These are phyloP conservation scores for Cucumis sativus DNA, from an alignment of 306 rosid genomes.

Conservation along the genomic window Cucumber_9930_V3 NC_026655.2:20958001-20958500, in stretches of 20 bases:
- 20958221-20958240: neutral
- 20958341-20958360: no score
- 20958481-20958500: neutral
- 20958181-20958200: neutral
- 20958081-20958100: conserved; percentile 19
- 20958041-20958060: conserved; percentile 63
- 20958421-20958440: neutral
- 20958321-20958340: neutral
- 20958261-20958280: neutral
- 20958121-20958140: neutral
- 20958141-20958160: neutral
- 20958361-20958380: neutral
- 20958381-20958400: neutral
- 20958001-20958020: conserved; percentile 32
- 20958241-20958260: neutral
- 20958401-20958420: neutral
- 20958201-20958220: neutral
- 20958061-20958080: conserved; percentile 47
- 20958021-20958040: conserved; percentile 65
- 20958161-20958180: neutral
- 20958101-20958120: neutral
- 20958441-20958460: neutral
- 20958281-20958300: neutral
- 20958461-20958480: neutral
- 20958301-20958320: neutral